phyloP scores from a whole-genome alignment of 2,329 filamentous ascomycete species.

The Salinomyces thailandicus region DNA sequence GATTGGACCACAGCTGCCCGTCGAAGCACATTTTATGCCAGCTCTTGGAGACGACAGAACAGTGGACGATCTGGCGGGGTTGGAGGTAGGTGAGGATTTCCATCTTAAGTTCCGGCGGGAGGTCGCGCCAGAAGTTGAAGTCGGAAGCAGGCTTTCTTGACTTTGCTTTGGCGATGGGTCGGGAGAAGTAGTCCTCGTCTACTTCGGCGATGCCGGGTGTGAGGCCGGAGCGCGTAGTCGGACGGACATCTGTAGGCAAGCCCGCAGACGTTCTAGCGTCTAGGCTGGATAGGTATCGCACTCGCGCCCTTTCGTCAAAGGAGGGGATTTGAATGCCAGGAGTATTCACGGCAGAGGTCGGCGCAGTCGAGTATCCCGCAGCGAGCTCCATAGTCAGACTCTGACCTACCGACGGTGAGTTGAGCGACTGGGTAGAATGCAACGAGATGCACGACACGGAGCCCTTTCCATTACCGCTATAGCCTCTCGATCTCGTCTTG shows the following conservation, averaged over 20 bases:
- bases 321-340: slow-evolving; percentile 36
- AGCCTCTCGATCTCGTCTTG: slow-evolving; percentile 55
- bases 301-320: slow-evolving; percentile 45
- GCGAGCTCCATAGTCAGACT: slow-evolving; percentile 48
- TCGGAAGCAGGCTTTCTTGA: slow-evolving; percentile 20
- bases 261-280: slow-evolving; percentile 46
- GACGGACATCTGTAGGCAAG: slow-evolving; percentile 53
- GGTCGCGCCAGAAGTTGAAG: slow-evolving; percentile 64
- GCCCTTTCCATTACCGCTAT: slow-evolving; percentile 51
- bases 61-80: slow-evolving; percentile 70
- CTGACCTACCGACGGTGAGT: slow-evolving; percentile 44
- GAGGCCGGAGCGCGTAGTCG: slow-evolving; percentile 29
- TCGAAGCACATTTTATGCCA: slow-evolving; percentile 85
- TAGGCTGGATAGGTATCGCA: slow-evolving; percentile 41
- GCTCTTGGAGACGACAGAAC: slow-evolving; percentile 63
- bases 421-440: slow-evolving; percentile 40
- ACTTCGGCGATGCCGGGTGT: slow-evolving; percentile 28
- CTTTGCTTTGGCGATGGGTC: slow-evolving; percentile 19
- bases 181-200: slow-evolving; percentile 39
- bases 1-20: slow-evolving; percentile 79
- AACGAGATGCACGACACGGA: slow-evolving; percentile 57
- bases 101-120: slow-evolving; percentile 75
- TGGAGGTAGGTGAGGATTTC: slow-evolving; percentile 64
- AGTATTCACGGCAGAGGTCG: slow-evolving; percentile 41
- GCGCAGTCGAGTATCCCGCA: slow-evolving; percentile 46